phyloP scores from a whole-genome alignment of 441 rosid species.

The Euphorbia schlechtendalii region DNA sequence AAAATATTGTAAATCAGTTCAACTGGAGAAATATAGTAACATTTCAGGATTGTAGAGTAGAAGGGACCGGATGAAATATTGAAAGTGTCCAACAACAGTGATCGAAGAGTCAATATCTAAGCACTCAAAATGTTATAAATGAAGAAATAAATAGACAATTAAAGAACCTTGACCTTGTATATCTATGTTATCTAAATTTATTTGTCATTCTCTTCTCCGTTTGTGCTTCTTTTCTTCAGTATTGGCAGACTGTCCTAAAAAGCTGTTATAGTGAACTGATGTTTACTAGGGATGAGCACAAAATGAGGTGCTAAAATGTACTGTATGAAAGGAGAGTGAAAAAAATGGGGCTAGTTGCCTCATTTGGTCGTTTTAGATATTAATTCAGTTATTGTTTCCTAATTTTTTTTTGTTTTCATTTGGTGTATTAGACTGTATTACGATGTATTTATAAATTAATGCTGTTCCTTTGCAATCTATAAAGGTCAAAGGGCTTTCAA shows the following conservation, averaged over 20 bases:
- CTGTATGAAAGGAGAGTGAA: background rate
- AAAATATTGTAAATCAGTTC: background rate
- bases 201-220: background rate
- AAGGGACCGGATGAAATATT: too few relatives aligned
- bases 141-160: background rate
- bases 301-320: background rate
- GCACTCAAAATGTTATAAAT: background rate
- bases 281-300: background rate
- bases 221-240: background rate
- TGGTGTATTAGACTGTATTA: background rate
- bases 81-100: background rate
- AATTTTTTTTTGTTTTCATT: background rate
- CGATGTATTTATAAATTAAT: too few relatives aligned
- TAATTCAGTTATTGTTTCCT: too few relatives aligned
- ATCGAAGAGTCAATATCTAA: background rate
- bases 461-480: background rate
- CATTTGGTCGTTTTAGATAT: background rate
- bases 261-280: background rate
- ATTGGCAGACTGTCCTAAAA: background rate
- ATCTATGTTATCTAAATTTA: background rate
- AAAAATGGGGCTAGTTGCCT: background rate
- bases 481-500: constrained; percentile 79
- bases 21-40: background rate
- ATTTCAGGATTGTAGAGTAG: background rate
- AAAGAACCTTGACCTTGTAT: constrained; percentile 5